phyloP scores from a whole-genome alignment of 805 yeast genomes.

The Candida krabiensis region DNA sequence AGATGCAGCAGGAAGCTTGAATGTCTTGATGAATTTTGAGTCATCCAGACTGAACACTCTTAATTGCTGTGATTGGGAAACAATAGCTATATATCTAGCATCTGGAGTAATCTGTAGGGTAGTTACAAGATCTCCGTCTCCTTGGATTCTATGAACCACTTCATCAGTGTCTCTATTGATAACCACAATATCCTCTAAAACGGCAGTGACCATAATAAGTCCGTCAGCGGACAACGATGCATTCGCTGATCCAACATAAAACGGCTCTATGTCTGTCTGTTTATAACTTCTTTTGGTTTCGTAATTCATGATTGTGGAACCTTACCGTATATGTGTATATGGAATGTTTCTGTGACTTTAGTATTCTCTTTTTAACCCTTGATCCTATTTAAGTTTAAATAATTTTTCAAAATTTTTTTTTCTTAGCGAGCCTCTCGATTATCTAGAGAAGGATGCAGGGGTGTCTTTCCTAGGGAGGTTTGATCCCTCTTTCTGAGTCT shows the following conservation, averaged over 20 bases:
- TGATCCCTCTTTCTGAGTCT: too few relatives aligned
- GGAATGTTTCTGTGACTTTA: slow-evolving; percentile 1
- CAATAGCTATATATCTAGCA: slow-evolving; percentile 64
- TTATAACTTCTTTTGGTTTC: slow-evolving; percentile 32
- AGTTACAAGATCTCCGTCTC: slow-evolving; percentile 83
- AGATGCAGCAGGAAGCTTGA: slow-evolving; percentile 75
- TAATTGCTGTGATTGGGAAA: slow-evolving; percentile 83
- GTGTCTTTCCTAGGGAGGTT: too few relatives aligned
- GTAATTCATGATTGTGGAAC: slow-evolving; percentile 12
- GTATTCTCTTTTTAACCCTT: slow-evolving; percentile 2
- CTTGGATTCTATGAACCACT: slow-evolving; percentile 62
- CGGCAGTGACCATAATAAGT: slow-evolving; percentile 70
- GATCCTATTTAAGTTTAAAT: too few relatives aligned
- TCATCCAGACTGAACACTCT: slow-evolving; percentile 55
- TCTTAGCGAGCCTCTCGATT: background rate
- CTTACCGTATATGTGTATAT: background rate
- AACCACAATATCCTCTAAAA: slow-evolving; percentile 72
- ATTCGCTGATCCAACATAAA: slow-evolving; percentile 81
- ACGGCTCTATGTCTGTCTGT: slow-evolving; percentile 64
- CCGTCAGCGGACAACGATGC: slow-evolving; percentile 69
- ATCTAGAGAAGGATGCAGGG: too few relatives aligned
- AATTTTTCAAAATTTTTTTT: background rate
- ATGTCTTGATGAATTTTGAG: slow-evolving; percentile 44
- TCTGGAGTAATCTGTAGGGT: slow-evolving; percentile 76
- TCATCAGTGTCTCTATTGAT: slow-evolving; percentile 62